Evolutionary conservation across 768 basidiomycete species (phyloP).

Genomic region (Rhizopogon sp.): DNA sequence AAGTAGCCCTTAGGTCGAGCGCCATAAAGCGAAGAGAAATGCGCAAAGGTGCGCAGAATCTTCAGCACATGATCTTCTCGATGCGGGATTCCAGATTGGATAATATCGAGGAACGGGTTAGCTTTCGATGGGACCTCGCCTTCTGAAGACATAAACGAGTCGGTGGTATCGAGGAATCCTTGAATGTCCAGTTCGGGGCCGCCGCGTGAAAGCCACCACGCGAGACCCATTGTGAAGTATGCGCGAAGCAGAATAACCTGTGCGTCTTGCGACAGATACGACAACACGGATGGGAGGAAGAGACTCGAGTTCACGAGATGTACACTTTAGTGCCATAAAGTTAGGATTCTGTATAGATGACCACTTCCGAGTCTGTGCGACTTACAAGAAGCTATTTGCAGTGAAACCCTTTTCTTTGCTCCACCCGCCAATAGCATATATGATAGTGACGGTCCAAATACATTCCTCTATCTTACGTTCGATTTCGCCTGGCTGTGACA

Average conservation of each 20-base stretch:
- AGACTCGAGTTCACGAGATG: conserved; percentile 26
- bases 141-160: conserved; percentile 4
- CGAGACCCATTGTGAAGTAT: conserved; percentile 24
- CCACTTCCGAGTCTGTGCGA: neutral
- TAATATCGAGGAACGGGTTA: conserved; percentile 36
- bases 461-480: conserved; percentile 62
- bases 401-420: conserved; percentile 43
- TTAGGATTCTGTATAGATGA: neutral
- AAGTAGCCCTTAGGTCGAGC: conserved; percentile 20
- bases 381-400: conserved; percentile 47
- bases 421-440: conserved; percentile 56
- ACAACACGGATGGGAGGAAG: conserved; percentile 23
- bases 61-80: conserved; percentile 30
- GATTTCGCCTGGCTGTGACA: conserved; percentile 30
- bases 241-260: conserved; percentile 24
- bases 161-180: conserved; percentile 20
- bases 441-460: conserved; percentile 46
- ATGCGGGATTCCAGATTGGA: conserved; percentile 32
- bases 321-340: conserved; percentile 10
- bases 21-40: conserved; percentile 28
- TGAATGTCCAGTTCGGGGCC: conserved; percentile 26
- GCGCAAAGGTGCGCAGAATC: conserved; percentile 28
- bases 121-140: conserved; percentile 15
- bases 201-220: conserved; percentile 20
- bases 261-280: conserved; percentile 9